phyloP scores from a whole-genome alignment of 1,284 basidiomycete species.

The Apiotrichum porosum region DNA sequence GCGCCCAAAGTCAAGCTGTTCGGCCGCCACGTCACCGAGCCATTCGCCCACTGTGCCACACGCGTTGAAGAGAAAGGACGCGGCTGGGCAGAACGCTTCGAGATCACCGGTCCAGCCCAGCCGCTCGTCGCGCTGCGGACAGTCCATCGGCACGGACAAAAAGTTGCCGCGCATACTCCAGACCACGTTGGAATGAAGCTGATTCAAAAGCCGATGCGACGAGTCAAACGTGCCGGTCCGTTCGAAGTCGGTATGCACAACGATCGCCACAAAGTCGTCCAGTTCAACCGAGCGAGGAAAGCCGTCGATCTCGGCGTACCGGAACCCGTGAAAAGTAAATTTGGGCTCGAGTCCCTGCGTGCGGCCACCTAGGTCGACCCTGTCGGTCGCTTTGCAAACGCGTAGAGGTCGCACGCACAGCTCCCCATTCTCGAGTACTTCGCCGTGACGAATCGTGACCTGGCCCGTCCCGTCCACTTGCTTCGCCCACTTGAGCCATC shows the following conservation, averaged over 20 bases:
- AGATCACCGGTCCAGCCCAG: conserved; percentile 29
- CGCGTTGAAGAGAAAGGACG: conserved; percentile 18
- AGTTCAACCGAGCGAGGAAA: conserved; percentile 2
- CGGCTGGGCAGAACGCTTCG: conserved; percentile 18
- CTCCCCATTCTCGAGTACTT: conserved; percentile 37
- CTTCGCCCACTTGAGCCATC: too few relatives aligned
- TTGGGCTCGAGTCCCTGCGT: conserved; percentile 28
- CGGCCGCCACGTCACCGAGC: conserved; percentile 19
- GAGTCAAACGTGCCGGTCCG: conserved; percentile 27
- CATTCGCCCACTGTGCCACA: conserved; percentile 14
- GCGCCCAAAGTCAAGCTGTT: conserved; percentile 14
- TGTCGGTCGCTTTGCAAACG: conserved; percentile 17
- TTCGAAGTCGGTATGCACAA: conserved; percentile 26
- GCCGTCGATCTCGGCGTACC: conserved; percentile 18
- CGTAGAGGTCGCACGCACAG: conserved; percentile 31
- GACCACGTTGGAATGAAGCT: conserved; percentile 30
- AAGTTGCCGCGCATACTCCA: conserved; percentile 35
- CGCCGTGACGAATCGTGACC: conserved; percentile 25
- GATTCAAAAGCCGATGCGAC: conserved; percentile 27
- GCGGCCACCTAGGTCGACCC: conserved; percentile 19
- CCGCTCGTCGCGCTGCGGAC: conserved; percentile 43
- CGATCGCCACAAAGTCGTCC: conserved; percentile 21
- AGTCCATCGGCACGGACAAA: conserved; percentile 36
- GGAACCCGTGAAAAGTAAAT: conserved; percentile 42
- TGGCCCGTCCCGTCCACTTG: conserved; percentile 8